These are phyloP conservation scores for Galium porrigens DNA, from an alignment of 305 asterid genomes.

Conservation along the genomic window DNA sequence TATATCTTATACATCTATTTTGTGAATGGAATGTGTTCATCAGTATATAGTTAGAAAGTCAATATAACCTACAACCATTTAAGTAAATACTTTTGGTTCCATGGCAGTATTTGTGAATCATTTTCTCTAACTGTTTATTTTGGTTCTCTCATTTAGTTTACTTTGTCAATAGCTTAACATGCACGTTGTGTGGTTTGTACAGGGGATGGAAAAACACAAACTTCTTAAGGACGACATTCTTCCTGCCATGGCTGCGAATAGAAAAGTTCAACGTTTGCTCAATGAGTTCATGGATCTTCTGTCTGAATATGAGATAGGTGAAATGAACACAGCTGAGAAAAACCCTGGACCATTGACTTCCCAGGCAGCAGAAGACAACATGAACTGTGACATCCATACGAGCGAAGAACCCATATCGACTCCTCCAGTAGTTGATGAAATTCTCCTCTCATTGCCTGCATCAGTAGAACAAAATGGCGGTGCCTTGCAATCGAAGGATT, in stretches of 20 bases:
- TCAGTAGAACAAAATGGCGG: not conserved
- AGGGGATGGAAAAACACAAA: slow-evolving; percentile 87
- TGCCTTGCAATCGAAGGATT: slow-evolving; percentile 23
- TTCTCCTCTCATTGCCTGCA: too few relatives aligned
- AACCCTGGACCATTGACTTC: slow-evolving; percentile 17
- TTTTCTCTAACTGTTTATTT: not conserved
- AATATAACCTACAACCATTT: not conserved
- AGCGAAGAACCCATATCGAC: slow-evolving; percentile 16
- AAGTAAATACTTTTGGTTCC: not conserved
- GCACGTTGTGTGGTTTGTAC: slow-evolving; percentile 13
- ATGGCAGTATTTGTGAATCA: not conserved
- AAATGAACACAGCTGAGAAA: slow-evolving; percentile 20
- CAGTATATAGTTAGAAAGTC: not conserved
- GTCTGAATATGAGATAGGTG: slow-evolving; percentile 40
- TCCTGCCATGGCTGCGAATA: slow-evolving; percentile 92
- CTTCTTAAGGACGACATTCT: slow-evolving; percentile 86
- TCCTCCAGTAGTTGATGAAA: slow-evolving; percentile 10
- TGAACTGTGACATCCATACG: slow-evolving; percentile 24
- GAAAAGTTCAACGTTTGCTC: slow-evolving; percentile 80
- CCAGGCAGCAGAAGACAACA: slow-evolving; percentile 18
- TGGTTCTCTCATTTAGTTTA: not conserved
- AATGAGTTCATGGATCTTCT: slow-evolving; percentile 77
- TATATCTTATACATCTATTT: not conserved
- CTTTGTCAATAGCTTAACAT: slow-evolving; percentile 7
- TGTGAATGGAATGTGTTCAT: not conserved